Evolutionary conservation across 768 basidiomycete species (phyloP).

Genomic region (Suillus spraguei): DNA sequence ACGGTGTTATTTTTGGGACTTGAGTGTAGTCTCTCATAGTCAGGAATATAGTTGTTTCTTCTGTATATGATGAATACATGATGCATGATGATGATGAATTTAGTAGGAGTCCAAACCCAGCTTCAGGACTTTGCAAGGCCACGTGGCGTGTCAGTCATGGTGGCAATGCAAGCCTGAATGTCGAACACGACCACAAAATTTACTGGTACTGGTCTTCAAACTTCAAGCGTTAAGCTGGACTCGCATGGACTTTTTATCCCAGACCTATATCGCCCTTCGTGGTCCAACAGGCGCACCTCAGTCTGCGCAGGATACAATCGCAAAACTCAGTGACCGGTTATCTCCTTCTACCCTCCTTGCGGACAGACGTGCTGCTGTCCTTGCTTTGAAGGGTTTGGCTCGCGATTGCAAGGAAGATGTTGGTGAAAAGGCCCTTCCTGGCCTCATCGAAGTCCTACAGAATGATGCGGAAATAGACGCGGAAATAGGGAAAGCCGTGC

Average conservation of each 20-base stretch:
- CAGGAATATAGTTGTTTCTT: neutral
- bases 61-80: neutral
- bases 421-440: conserved; percentile 72
- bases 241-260: conserved; percentile 58
- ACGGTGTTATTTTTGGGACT: neutral
- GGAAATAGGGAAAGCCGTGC: conserved; percentile 88
- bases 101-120: no score
- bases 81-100: no score
- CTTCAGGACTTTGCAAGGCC: neutral
- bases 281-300: conserved; percentile 85
- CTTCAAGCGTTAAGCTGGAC: neutral
- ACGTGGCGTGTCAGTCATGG: neutral
- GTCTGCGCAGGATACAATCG: conserved; percentile 83
- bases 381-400: conserved; percentile 89
- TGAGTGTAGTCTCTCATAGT: neutral
- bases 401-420: conserved; percentile 92
- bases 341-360: conserved; percentile 88
- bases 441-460: conserved; percentile 78
- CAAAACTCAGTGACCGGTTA: conserved; percentile 84
- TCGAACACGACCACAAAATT: conserved; percentile 43
- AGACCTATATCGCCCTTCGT: conserved; percentile 83
- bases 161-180: neutral
- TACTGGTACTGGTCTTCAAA: conserved; percentile 35
- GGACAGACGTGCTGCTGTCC: conserved; percentile 91
- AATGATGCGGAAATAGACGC: conserved; percentile 90